Evolutionary conservation across 352 stramenopile species (phyloP).

Genomic region (Phytophthora palmivora): DNA sequence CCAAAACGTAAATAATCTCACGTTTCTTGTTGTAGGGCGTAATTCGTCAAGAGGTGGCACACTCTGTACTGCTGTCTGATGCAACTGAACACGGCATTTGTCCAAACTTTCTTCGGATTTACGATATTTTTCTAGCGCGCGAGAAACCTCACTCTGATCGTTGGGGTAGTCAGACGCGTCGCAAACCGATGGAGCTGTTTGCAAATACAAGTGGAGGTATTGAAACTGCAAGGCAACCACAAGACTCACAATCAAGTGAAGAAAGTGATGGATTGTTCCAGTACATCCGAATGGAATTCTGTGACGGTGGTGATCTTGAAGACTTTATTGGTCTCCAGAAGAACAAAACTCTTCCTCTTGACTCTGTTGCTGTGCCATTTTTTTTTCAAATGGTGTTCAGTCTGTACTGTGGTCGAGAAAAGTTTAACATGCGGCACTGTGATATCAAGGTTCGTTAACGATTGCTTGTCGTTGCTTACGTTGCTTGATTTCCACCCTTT

Average conservation of each 20-base stretch:
- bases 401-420: slow-evolving; percentile 92
- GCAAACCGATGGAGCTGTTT: slow-evolving; percentile 73
- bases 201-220: slow-evolving; percentile 29
- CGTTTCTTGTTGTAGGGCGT: slow-evolving; percentile 56
- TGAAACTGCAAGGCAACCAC: background rate
- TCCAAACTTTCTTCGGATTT: slow-evolving; percentile 95
- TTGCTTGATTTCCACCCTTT: background rate
- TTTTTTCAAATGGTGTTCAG: slow-evolving; percentile 98
- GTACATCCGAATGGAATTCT: slow-evolving; percentile 99
- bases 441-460: slow-evolving; percentile 93
- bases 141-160: slow-evolving; percentile 55
- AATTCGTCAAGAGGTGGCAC: slow-evolving; percentile 94
- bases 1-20: slow-evolving; percentile 2
- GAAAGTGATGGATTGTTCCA: slow-evolving; percentile 75
- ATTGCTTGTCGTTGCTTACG: background rate
- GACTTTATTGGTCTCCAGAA: slow-evolving; percentile 92
- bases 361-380: slow-evolving; percentile 74
- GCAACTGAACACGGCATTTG: slow-evolving; percentile 88
- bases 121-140: slow-evolving; percentile 91
- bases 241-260: slow-evolving; percentile 8
- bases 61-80: slow-evolving; percentile 93
- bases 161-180: slow-evolving; percentile 70
- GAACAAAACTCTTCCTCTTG: slow-evolving; percentile 62
- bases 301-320: slow-evolving; percentile 96
- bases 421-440: slow-evolving; percentile 96